Base-by-base conservation (phyloP, 441 rosid species). In the Gossypium laxum region DNA sequence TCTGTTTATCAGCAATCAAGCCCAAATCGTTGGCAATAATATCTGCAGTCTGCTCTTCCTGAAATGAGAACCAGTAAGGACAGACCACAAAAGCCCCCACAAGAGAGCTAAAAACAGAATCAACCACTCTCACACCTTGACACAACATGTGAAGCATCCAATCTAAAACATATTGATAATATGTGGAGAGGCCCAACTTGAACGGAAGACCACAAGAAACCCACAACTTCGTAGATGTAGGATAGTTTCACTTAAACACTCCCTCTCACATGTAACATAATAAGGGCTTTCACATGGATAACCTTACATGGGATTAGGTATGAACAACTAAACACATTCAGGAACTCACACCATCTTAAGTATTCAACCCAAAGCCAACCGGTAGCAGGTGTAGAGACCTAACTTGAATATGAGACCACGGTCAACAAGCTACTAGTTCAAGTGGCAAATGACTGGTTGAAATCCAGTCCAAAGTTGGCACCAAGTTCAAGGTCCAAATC, bases 31-130 rank as follows among this genome's bases (percentile, higher is more conserved):
- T 32, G 59, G 70, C 41, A 43, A 56, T 26, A 59, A 26, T 24
- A 73, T 67, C 72, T 67, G 38, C 59, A 67, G 47, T 59, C 82
- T 76, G 79, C 65, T 67, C 74, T 65, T 66, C 62, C 65, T 60
- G 73, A 58, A 50, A 50, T 38, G 51, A 75, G 63, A 47, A 71
- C 50, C 61, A 59, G 66, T 71, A 67, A 67, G 30, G 43, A 52
- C 62, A 28, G 57, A 55, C 58, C 45, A 24, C 41, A 30, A 47
- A 6, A 51, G 34, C 61, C 10, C 52, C 17, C 67, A 8, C 19
- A 70, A 41, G 54, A 2, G 52, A 47, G 26, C 14, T 57, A 15
- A 8, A 22, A 50, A 8, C 17, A 67, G 30, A 54, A 38, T 57
- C 52, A 70, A 7, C 21, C 51, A 14, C 8, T 38, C 18, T 56